Evolutionary conservation across 2,329 filamentous ascomycete genomes (phyloP).

Genomic region (Amesomyces nigricolor): DNA sequence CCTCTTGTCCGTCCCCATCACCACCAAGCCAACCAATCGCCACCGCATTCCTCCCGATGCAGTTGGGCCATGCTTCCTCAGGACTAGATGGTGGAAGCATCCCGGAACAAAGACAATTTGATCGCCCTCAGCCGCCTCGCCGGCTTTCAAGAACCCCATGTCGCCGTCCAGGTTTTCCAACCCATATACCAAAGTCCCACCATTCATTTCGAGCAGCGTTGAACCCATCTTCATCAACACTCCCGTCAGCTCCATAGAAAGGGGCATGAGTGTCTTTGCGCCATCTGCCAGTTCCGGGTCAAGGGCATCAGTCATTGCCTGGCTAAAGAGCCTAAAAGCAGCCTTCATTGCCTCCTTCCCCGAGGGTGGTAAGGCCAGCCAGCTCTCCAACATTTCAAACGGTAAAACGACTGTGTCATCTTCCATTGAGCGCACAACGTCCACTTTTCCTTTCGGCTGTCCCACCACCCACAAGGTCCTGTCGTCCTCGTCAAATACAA

Average conservation of each 20-base stretch:
- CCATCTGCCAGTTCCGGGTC: neutral
- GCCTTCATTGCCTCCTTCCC: neutral
- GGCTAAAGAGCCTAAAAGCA: neutral
- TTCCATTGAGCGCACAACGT: neutral
- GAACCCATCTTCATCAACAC: neutral
- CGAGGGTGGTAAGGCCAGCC: neutral
- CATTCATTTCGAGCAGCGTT: neutral
- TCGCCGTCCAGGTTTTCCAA: neutral
- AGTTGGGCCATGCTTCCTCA: neutral
- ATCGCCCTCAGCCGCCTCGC: neutral
- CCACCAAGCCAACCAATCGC: neutral
- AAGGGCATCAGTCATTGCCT: neutral
- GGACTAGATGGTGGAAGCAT: neutral
- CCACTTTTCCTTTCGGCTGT: neutral
- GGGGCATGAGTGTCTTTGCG: neutral
- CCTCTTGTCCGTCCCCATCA: neutral
- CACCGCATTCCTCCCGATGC: neutral
- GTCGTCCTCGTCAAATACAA: neutral
- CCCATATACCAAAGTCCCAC: neutral
- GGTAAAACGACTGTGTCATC: neutral
- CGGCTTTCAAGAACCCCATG: neutral
- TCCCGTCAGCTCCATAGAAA: neutral
- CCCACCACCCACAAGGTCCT: neutral
- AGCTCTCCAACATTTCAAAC: neutral
- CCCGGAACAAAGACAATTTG: neutral